Evolutionary conservation across 129 eudicot species (phyloP), one percentile per base, ranked within the genome.

Genomic region (Silybum marianum): DNA sequence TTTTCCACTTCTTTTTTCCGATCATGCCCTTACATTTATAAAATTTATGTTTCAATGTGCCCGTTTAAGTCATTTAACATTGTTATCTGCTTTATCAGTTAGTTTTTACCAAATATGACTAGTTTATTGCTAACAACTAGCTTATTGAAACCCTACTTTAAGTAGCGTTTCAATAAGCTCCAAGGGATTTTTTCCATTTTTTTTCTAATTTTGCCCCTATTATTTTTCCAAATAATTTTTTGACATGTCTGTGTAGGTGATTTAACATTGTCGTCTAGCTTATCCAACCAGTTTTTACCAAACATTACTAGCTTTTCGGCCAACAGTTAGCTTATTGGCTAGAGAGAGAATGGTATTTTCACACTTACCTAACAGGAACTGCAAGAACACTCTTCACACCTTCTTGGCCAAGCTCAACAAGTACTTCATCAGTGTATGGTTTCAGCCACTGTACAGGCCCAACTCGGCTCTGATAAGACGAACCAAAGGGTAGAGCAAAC

Each of bases 361-460:
- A 30, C 21, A 1, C 81, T 76, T 83, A 91, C 96, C 96, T 91
- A 36, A 91, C 86, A 66, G 96, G 96, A 67, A 91, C 93, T 34
- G 93, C 96, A 69, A 91, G 82, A 26, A 91, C 87, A 81, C 89
- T 87, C 80, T 91, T 91, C 62, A 89, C 88, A 63, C 96, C 96
- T 76, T 80, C 87, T 63, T 70, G 79, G 40, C 96, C 96, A 79
- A 91, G 96, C 84, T 91, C 91, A 63, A 91, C 91, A 76, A 91
- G 87, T 74, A 87, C 90, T 82, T 91, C 90, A 85, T 91, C 96
- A n/a, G 96, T 91, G 77, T 91, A 91, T 4, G 96, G 96, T 74
- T 91, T 89, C 83, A 91, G 76, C 96, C 96, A 91, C 80, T 91
- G 88, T 7, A 91, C 93, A 73, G 96, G 96, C 36, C 96, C 96